Conservation (phyloP, 345 rosid genomes). For the Arabis hirsuta region DNA sequence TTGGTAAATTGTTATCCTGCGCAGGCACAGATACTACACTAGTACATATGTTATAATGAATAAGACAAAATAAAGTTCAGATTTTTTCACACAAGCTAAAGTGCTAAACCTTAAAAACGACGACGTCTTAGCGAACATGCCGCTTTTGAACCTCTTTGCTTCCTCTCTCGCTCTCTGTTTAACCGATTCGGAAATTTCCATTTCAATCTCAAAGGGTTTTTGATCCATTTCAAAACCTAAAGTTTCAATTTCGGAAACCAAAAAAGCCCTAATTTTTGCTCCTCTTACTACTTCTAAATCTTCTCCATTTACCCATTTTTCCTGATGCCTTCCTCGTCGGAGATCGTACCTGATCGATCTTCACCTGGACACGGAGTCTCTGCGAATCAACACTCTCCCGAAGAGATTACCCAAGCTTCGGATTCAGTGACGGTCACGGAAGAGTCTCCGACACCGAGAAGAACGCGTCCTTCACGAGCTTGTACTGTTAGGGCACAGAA, state of each 20-base stretch:
- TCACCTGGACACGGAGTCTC: constrained; percentile 48
- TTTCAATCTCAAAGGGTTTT: constrained; percentile 1
- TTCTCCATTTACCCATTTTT: neutral
- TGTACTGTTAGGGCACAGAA: constrained; percentile 84
- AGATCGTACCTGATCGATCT: constrained; percentile 52
- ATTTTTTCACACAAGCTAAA: too few species aligned
- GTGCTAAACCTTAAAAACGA: constrained; percentile 7
- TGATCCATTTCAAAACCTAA: neutral
- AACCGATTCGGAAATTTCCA: constrained; percentile 28
- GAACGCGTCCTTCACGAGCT: constrained; percentile 86
- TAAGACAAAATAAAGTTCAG: too few species aligned
- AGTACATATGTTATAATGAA: too few species aligned
- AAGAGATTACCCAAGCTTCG: constrained; percentile 2
- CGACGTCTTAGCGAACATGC: neutral
- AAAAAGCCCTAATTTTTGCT: neutral
- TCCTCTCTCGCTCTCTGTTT: constrained; percentile 34
- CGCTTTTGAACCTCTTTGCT: constrained; percentile 31
- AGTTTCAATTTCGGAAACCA: neutral
- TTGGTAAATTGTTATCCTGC: too few species aligned
- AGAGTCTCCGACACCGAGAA: constrained; percentile 46
- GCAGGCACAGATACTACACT: too few species aligned
- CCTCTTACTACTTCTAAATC: constrained; percentile 5
- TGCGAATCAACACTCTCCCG: constrained; percentile 33
- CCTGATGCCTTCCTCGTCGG: constrained; percentile 53
- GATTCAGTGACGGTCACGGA: constrained; percentile 23